A percentile compares a stretch with the other conserved stretches of the same genome.
phyloP scores from a whole-genome alignment of 2,329 filamentous ascomycete genomes.

The Chaetomium globosum region DNA sequence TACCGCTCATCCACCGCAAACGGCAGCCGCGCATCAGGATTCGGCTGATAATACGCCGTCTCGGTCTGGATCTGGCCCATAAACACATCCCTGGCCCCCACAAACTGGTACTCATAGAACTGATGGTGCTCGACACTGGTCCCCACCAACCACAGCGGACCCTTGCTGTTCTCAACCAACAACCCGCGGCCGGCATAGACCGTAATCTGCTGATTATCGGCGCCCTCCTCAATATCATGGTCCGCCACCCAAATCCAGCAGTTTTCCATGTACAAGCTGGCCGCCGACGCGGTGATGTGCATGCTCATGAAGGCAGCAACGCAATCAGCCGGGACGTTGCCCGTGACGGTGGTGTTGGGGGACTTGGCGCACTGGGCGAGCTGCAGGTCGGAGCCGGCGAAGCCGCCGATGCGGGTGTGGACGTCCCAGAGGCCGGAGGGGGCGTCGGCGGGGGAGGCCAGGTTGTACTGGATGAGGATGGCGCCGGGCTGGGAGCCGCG shows the following conservation, averaged over 20 bases:
- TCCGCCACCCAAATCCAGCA: slow-evolving; percentile 47
- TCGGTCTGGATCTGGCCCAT: slow-evolving; percentile 66
- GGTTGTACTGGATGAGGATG: slow-evolving; percentile 70
- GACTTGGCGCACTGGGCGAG: slow-evolving; percentile 65
- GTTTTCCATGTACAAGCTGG: slow-evolving; percentile 46
- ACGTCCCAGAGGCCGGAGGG: slow-evolving; percentile 69
- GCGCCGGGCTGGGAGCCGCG: slow-evolving; percentile 67
- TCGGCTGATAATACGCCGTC: slow-evolving; percentile 67
- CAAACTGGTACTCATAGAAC: slow-evolving; percentile 66
- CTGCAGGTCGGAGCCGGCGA: slow-evolving; percentile 68
- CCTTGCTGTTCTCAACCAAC: slow-evolving; percentile 45
- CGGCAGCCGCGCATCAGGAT: slow-evolving; percentile 56
- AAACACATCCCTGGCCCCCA: slow-evolving; percentile 59
- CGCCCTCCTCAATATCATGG: slow-evolving; percentile 38
- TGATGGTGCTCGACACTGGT: slow-evolving; percentile 63
- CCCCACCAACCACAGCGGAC: slow-evolving; percentile 59
- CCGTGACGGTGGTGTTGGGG: slow-evolving; percentile 37
- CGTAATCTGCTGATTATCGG: slow-evolving; percentile 40
- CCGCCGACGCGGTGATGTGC: slow-evolving; percentile 43
- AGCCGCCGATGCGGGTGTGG: slow-evolving; percentile 72
- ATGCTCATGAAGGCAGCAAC: slow-evolving; percentile 46
- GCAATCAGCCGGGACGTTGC: slow-evolving; percentile 41
- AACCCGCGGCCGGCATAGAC: slow-evolving; percentile 42
- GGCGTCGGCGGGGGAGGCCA: slow-evolving; percentile 48
- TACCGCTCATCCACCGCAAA: slow-evolving; percentile 49